A percentile compares a stretch with the other conserved stretches of the same genome.
These are phyloP conservation scores for Sugiyamaella marilandica DNA, from an alignment of 805 yeast species.

Conservation along the genomic window DNA sequence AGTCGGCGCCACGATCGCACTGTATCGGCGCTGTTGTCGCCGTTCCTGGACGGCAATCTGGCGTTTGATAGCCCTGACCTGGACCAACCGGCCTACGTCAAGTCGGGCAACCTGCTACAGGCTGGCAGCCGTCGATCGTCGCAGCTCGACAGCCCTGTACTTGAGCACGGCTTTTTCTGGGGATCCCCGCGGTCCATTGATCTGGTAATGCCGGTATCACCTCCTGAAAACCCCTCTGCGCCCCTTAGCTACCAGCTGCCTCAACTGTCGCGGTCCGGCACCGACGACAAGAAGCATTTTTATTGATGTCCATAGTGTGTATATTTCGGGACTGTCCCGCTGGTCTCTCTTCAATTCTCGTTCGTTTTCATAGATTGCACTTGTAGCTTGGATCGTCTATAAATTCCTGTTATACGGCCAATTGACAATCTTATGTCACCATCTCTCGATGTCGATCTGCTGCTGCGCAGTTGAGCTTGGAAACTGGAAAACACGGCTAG, in stretches of 20 bases:
- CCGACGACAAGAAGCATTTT: background rate
- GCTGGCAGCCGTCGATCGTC: background rate
- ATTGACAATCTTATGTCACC: too few relatives aligned
- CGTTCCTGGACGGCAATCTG: background rate
- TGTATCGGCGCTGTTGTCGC: background rate
- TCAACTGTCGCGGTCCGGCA: constrained; percentile 5
- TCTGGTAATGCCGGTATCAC: constrained; percentile 8
- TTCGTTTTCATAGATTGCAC: background rate
- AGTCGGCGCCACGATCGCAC: constrained; percentile 1
- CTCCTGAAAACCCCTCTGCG: background rate
- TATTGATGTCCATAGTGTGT: background rate
- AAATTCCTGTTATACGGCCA: too few relatives aligned
- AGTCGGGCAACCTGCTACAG: constrained; percentile 1
- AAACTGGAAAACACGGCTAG: too few relatives aligned
- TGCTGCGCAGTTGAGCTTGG: too few relatives aligned
- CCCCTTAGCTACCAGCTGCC: background rate
- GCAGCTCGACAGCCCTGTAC: background rate
- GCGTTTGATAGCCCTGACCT: background rate
- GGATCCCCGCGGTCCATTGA: constrained; percentile 11
- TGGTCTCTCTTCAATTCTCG: background rate
- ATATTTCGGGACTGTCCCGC: background rate
- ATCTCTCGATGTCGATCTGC: too few relatives aligned
- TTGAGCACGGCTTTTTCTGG: background rate
- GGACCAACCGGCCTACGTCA: constrained; percentile 2
- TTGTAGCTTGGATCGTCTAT: too few relatives aligned